Evolutionary conservation across 1,284 basidiomycete genomes (phyloP).

Genomic region (Schizopora paradoxa): DNA sequence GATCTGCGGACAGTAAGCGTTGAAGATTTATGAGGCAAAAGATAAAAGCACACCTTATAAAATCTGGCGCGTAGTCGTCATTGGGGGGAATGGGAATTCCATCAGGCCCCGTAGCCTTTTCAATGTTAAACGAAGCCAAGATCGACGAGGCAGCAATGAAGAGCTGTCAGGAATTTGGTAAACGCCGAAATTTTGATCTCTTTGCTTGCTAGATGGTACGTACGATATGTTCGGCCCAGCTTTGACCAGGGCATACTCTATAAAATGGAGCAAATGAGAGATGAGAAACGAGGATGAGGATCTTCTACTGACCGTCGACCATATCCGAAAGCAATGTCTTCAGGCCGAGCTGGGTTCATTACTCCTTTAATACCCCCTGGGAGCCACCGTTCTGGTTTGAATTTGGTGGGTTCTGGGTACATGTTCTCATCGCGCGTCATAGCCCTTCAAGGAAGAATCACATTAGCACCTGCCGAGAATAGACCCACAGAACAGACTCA

Average conservation of each 20-base stretch:
- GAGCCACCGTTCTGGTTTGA: slow-evolving; percentile 15
- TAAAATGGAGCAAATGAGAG: not conserved
- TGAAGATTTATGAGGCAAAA: too few species aligned
- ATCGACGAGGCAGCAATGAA: slow-evolving; percentile 9
- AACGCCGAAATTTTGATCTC: not conserved
- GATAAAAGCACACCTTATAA: slow-evolving; percentile 7
- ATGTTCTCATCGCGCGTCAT: slow-evolving; percentile 6
- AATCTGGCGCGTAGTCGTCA: not conserved
- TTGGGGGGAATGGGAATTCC: slow-evolving; percentile 9
- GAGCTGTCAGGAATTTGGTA: not conserved
- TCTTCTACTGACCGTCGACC: slow-evolving; percentile 15
- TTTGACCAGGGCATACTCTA: slow-evolving; percentile 16
- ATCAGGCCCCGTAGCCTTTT: slow-evolving; percentile 10
- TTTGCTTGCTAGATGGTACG: not conserved
- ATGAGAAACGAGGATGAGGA: not conserved
- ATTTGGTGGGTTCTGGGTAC: slow-evolving; percentile 12
- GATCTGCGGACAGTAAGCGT: too few species aligned
- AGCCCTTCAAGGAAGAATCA: slow-evolving; percentile 7
- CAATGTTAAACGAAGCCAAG: slow-evolving; percentile 12
- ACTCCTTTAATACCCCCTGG: slow-evolving; percentile 5
- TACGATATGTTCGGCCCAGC: slow-evolving; percentile 10
- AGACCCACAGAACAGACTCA: slow-evolving; percentile 10
- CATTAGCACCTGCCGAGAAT: too few species aligned
- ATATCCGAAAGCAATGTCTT: slow-evolving; percentile 12
- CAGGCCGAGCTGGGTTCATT: not conserved